Percentiles rank a stretch among this genome's conserved stretches.
phyloP scores from a whole-genome alignment of 2,329 filamentous ascomycete genomes.

The Penicillium sp. region DNA sequence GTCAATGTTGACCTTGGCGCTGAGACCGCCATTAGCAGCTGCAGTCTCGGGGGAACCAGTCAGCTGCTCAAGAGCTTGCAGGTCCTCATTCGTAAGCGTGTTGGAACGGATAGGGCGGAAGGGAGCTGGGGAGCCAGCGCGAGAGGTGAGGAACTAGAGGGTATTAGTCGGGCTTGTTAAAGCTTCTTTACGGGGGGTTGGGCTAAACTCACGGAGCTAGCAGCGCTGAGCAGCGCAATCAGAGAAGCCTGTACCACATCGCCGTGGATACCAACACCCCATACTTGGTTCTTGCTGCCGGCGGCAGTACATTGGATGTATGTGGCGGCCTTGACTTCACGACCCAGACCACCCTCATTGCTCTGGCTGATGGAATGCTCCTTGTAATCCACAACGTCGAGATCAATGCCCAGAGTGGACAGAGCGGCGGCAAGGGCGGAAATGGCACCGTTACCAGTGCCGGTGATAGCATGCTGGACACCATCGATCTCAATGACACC shows the following conservation, averaged over 20 bases:
- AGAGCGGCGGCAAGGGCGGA: constrained; percentile 85
- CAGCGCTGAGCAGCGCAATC: constrained; percentile 80
- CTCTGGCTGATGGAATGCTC: constrained; percentile 73
- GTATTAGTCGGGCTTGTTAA: neutral
- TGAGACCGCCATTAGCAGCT: constrained; percentile 30
- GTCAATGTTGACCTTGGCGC: constrained; percentile 41
- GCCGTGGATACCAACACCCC: constrained; percentile 68
- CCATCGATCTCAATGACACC: constrained; percentile 84
- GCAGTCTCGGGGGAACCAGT: constrained; percentile 28
- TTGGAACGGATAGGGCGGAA: constrained; percentile 61
- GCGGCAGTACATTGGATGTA: constrained; percentile 85
- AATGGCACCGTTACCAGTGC: constrained; percentile 86
- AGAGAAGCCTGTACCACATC: constrained; percentile 90
- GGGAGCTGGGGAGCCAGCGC: constrained; percentile 68
- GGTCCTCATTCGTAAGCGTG: constrained; percentile 48
- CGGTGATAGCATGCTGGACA: constrained; percentile 73
- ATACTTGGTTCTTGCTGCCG: constrained; percentile 58
- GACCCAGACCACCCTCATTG: constrained; percentile 61
- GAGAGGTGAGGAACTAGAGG: constrained; percentile 69
- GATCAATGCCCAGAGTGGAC: constrained; percentile 73
- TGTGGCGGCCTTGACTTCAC: constrained; percentile 86
- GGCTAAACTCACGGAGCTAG: constrained; percentile 71
- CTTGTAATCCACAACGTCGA: constrained; percentile 94
- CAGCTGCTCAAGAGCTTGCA: constrained; percentile 48
- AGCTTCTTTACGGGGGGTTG: neutral